Base-by-base conservation (phyloP, 768 basidiomycete species). In the Macrolepiota fuliginosa region DNA sequence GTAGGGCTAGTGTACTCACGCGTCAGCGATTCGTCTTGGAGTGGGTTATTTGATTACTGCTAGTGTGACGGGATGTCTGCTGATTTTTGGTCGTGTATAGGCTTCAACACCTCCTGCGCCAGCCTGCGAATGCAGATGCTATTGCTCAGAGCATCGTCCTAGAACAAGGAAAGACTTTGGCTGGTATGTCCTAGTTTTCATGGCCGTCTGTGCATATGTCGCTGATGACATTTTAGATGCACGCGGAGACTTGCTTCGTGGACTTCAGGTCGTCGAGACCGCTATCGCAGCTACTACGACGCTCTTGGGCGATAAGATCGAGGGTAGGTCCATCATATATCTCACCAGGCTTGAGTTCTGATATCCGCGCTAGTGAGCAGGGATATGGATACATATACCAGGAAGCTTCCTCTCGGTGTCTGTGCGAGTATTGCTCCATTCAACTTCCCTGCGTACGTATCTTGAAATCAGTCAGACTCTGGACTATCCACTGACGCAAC, bases 301-400 rank as follows among this genome's bases (percentile, higher is more conserved):
- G 10, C 75, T 98, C 17, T 77, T 96, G 22, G 96, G 94, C 1
- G 92, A 96, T 61, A 94, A 95, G 72, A 76, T 97, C 50, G 96
- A 98, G 81, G 92, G 96, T 92, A 74, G 40, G 49, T 58, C 57
- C 76, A 69, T 15, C 63, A 69, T 32, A n/a, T 1, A n/a, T 1
- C 69, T 39, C 36, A 19, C 22, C 9, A 25, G 10, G n/a, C 58
- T 54, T 62, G 22, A 58, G 45, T 37, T 37, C 58, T 45, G n/a
- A 27, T 35, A 47, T 22, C 29, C 7, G 37, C 24, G 36, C 24
- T 65, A 91, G 91, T 98, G 24, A 91, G 90, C 75, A 94, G 87
- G 73, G 96, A 97, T 72, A 98, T 98, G 96, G 96, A 98, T 71
- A 97, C 96, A 1, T 87, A 92, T 63, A 88, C 90, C 13, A 84